These are phyloP conservation scores for Thermomucor indicae-seudaticae DNA, from an alignment of 371 early-diverging fungal species.

Conservation along the genomic window DNA sequence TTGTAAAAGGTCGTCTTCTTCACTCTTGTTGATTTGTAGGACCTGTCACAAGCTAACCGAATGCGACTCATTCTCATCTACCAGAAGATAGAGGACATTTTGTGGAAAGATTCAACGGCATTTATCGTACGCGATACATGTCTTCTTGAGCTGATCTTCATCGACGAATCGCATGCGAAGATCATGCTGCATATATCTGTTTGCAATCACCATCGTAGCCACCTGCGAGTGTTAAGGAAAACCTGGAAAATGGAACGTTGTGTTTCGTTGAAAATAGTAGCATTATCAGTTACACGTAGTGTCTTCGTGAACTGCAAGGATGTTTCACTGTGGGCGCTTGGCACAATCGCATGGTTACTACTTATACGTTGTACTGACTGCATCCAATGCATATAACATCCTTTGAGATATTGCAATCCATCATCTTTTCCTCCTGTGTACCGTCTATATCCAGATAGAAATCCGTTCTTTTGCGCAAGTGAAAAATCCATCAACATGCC, in stretches of 20 bases:
- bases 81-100: background rate
- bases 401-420: constrained; percentile 2
- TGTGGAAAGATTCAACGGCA: background rate
- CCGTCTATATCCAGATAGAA: background rate
- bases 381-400: constrained; percentile 10
- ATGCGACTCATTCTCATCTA: background rate
- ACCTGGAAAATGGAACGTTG: too few species aligned
- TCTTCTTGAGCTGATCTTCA: background rate
- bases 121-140: background rate
- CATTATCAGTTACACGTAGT: too few species aligned
- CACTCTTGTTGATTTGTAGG: too few species aligned
- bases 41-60: background rate
- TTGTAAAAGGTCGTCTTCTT: too few species aligned
- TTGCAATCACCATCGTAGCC: background rate
- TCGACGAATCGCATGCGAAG: background rate
- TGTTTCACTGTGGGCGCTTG: too few species aligned
- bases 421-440: background rate
- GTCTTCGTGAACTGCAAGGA: too few species aligned
- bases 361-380: constrained; percentile 5
- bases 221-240: too few species aligned
- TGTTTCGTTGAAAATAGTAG: too few species aligned
- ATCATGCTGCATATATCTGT: background rate
- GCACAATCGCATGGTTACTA: background rate
- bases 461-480: background rate
- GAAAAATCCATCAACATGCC: background rate